Evolutionary conservation across 805 yeast genomes (phyloP).

Genomic region (Wickerhamiella occidentalis): DNA sequence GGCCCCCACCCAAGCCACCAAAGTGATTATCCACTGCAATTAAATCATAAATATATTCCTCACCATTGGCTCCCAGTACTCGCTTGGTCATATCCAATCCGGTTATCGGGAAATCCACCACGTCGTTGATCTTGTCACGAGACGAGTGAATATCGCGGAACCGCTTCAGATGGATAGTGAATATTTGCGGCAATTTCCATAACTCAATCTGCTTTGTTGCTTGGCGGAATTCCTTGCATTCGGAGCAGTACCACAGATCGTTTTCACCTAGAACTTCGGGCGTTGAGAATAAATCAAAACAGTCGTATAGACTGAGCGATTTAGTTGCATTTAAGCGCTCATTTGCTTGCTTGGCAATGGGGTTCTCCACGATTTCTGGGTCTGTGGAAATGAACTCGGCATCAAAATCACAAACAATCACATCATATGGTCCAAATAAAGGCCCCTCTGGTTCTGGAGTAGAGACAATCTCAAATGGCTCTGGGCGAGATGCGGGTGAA

Average conservation of each 20-base stretch:
- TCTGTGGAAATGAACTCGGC: not conserved
- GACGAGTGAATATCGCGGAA: conserved; percentile 74
- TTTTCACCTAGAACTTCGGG: conserved; percentile 79
- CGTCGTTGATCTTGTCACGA: conserved; percentile 78
- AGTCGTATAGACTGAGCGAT: conserved; percentile 51
- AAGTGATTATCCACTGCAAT: conserved; percentile 90
- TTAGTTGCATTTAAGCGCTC: conserved; percentile 26
- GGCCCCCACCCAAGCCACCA: conserved; percentile 97
- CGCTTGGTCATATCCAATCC: conserved; percentile 62
- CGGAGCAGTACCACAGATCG: conserved; percentile 90
- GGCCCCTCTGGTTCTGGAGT: not conserved
- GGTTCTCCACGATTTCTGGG: conserved; percentile 14
- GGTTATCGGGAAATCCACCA: conserved; percentile 77
- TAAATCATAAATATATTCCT: conserved; percentile 54
- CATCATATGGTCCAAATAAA: conserved; percentile 8
- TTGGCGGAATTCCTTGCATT: conserved; percentile 75
- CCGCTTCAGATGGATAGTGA: conserved; percentile 80
- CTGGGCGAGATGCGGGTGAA: not conserved
- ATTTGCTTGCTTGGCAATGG: conserved; percentile 10
- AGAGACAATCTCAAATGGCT: conserved; percentile 7
- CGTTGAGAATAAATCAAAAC: conserved; percentile 59
- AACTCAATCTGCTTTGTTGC: conserved; percentile 84
- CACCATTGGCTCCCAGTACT: conserved; percentile 30
- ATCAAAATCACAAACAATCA: conserved; percentile 15
- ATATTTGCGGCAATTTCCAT: conserved; percentile 88